A percentile compares a stretch with the other conserved stretches of the same genome.
phyloP scores from a whole-genome alignment of 2,329 filamentous ascomycete genomes.

The Calonectria ilicicola region DNA sequence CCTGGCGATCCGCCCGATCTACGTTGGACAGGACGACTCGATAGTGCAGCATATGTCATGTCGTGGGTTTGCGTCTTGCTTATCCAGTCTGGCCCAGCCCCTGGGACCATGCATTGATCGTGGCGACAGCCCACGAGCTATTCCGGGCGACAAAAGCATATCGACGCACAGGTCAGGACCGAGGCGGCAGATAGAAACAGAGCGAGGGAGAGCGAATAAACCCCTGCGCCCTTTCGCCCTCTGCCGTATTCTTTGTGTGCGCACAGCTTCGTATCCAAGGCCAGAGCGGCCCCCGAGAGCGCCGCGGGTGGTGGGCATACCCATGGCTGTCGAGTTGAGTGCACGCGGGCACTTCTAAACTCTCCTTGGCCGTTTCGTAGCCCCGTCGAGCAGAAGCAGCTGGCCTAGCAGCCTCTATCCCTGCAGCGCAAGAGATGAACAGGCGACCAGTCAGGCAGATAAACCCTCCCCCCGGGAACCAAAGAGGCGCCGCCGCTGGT shows the following conservation, averaged over 20 bases:
- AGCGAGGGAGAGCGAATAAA: background rate
- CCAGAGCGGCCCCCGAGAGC: background rate
- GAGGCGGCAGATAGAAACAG: background rate
- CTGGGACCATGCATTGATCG: background rate
- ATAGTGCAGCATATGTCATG: background rate
- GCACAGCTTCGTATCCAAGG: background rate
- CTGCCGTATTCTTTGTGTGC: background rate
- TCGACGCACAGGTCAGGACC: background rate
- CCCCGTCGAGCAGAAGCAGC: background rate
- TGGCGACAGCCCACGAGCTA: background rate
- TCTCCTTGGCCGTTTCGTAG: background rate
- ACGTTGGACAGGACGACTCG: background rate
- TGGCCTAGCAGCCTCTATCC: background rate
- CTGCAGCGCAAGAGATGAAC: conserved; percentile 3
- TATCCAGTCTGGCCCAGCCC: background rate
- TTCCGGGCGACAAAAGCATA: background rate
- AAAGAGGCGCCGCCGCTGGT: background rate
- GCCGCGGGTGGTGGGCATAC: background rate
- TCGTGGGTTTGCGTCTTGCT: background rate
- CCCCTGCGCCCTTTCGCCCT: background rate
- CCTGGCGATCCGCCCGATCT: background rate
- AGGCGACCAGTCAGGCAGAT: conserved; percentile 3
- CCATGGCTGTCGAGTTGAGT: background rate
- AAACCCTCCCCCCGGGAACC: background rate
- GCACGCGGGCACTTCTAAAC: background rate